phyloP scores from a whole-genome alignment of 2,329 filamentous ascomycete genomes.

The Fusarium sp. region DNA sequence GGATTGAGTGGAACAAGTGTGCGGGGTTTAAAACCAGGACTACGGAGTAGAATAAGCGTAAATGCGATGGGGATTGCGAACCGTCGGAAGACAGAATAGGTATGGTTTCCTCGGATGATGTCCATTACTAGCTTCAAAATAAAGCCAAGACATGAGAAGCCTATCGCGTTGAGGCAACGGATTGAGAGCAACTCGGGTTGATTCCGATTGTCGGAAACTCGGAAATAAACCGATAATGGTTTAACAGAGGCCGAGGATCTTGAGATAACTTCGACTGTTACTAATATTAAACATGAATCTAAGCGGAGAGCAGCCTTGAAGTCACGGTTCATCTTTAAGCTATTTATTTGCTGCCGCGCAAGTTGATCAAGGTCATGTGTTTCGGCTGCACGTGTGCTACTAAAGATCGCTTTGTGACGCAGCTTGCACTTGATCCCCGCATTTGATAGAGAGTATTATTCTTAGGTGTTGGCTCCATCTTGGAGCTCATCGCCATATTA shows the following conservation, averaged over 20 bases:
- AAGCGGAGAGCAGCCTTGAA: fast-evolving
- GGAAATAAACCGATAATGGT: background rate
- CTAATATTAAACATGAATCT: background rate
- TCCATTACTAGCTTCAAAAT: background rate
- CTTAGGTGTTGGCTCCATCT: too few species aligned
- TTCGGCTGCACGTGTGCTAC: too few species aligned
- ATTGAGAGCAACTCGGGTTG: background rate
- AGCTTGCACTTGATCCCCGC: too few species aligned
- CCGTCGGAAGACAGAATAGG: background rate
- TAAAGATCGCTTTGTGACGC: too few species aligned
- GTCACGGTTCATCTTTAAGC: too few species aligned
- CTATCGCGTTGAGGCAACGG: background rate
- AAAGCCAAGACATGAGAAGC: background rate
- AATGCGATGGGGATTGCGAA: background rate
- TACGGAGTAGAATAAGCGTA: background rate
- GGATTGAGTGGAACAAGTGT: background rate
- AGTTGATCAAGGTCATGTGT: background rate
- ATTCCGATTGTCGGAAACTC: background rate
- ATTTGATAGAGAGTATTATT: too few species aligned
- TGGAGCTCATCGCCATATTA: too few species aligned
- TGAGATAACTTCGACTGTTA: background rate
- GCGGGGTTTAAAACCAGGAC: background rate
- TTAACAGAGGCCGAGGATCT: background rate
- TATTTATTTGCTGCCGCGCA: background rate
- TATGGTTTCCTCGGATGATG: background rate